These are phyloP conservation scores for Pythium volutum DNA, from an alignment of 352 stramenopile genomes.

Conservation along the genomic window DNA sequence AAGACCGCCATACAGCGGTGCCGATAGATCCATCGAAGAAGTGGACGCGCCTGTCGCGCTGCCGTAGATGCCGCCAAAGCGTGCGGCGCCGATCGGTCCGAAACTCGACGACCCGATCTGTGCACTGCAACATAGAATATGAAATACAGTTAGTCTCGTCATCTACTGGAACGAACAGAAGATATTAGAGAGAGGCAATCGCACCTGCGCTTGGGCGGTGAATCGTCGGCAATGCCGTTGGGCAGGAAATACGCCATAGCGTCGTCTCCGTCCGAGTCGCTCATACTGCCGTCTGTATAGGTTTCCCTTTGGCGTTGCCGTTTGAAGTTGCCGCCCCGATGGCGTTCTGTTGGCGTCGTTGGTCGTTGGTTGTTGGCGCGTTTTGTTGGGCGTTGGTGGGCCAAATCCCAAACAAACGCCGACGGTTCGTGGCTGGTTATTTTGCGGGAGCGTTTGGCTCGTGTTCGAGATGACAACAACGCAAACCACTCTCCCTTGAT, in stretches of 20 bases:
- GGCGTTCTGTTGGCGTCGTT: neutral
- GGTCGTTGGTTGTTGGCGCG: conserved; percentile 8
- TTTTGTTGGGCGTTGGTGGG: no score
- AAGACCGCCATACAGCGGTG: conserved; percentile 10
- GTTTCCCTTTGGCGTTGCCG: neutral
- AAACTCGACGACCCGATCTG: conserved; percentile 15
- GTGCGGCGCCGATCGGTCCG: conserved; percentile 21
- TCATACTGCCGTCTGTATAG: conserved; percentile 12
- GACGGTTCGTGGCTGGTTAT: conserved; percentile 15
- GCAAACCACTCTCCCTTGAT: neutral
- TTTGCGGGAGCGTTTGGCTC: neutral
- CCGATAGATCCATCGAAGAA: neutral
- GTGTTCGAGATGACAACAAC: neutral
- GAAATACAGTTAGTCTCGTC: neutral
- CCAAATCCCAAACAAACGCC: neutral
- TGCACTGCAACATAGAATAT: neutral
- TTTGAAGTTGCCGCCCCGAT: neutral
- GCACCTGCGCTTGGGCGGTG: conserved; percentile 64
- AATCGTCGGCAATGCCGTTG: conserved; percentile 83
- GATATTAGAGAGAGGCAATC: neutral
- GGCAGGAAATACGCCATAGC: conserved; percentile 81
- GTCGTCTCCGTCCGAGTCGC: conserved; percentile 57
- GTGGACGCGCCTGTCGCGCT: neutral
- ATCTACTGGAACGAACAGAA: no score
- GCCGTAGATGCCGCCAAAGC: conserved; percentile 16